A percentile compares a stretch with the other conserved stretches of the same genome.
phyloP scores from a whole-genome alignment of 495 filamentous ascomycete species.

The Lindgomyces ingoldianus region DNA sequence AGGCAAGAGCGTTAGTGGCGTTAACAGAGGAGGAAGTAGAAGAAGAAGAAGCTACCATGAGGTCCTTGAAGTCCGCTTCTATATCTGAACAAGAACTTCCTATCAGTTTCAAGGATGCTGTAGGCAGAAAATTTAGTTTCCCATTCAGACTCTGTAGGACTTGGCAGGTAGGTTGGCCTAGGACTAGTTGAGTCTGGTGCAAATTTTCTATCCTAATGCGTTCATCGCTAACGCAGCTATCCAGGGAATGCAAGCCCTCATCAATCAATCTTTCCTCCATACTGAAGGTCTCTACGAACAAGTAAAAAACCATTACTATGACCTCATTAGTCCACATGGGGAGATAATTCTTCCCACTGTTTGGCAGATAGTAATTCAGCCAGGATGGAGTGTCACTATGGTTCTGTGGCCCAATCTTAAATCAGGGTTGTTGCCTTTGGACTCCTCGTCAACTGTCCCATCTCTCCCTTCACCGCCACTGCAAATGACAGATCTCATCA shows the following conservation, averaged over 20 bases:
- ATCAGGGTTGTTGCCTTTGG: too few relatives aligned
- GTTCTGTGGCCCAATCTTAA: slow-evolving; percentile 84
- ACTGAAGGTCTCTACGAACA: slow-evolving; percentile 75
- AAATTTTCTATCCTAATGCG: neutral
- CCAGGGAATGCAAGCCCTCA: slow-evolving; percentile 51
- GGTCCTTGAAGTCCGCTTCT: slow-evolving; percentile 43
- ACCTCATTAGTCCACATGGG: slow-evolving; percentile 76
- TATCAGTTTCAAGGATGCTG: slow-evolving; percentile 82
- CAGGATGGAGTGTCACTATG: slow-evolving; percentile 86
- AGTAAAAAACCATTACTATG: slow-evolving; percentile 78
- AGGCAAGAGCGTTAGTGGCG: neutral
- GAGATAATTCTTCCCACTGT: slow-evolving; percentile 80
- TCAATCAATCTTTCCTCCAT: slow-evolving; percentile 78
- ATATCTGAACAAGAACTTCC: slow-evolving; percentile 52
- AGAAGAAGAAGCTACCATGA: slow-evolving; percentile 30
- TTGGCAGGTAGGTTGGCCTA: slow-evolving; percentile 64
- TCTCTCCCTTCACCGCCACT: slow-evolving; percentile 40
- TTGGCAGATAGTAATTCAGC: slow-evolving; percentile 78
- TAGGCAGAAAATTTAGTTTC: slow-evolving; percentile 80
- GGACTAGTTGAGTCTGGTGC: too few relatives aligned
- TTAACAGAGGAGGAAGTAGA: neutral
- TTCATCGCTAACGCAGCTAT: neutral
- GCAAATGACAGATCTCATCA: too few relatives aligned
- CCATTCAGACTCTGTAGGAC: slow-evolving; percentile 74
- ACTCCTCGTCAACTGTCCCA: too few relatives aligned